Conservation (phyloP, 192 early-diverging fungal genomes). For the Coemansia erecta region DNA sequence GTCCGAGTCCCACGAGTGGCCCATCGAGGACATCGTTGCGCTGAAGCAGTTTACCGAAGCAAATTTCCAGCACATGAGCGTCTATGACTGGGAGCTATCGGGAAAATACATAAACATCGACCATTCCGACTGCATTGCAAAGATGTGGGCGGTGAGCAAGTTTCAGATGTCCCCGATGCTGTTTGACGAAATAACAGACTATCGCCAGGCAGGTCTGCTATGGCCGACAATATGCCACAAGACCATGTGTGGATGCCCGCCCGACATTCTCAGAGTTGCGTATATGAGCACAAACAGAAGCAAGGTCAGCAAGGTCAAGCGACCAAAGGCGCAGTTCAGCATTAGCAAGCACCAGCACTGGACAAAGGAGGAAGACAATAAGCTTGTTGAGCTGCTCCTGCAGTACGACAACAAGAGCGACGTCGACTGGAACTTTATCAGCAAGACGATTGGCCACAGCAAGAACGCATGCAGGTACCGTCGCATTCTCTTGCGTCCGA, state of each 20-base stretch:
- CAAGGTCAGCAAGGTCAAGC: conserved; percentile 11
- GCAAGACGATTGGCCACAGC: conserved; percentile 43
- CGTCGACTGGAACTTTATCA: conserved; percentile 48
- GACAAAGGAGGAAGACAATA: conserved; percentile 33
- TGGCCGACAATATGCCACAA: conserved; percentile 40
- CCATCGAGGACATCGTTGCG: conserved; percentile 23
- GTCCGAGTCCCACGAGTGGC: conserved; percentile 21
- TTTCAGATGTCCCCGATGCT: conserved; percentile 35
- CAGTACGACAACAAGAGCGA: conserved; percentile 26
- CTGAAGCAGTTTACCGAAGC: conserved; percentile 35
- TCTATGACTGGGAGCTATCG: conserved; percentile 41
- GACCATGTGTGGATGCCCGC: conserved; percentile 11
- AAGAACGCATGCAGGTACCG: conserved; percentile 50
- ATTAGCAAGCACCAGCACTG: conserved; percentile 52
- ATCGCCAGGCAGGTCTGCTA: conserved; percentile 27
- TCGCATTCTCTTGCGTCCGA: conserved; percentile 26
- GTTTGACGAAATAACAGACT: conserved; percentile 34
- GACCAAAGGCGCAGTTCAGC: conserved; percentile 39
- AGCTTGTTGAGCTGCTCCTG: conserved; percentile 20
- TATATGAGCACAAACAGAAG: conserved; percentile 25
- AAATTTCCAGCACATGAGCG: conserved; percentile 29
- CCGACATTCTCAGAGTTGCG: conserved; percentile 32
- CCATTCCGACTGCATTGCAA: conserved; percentile 40
- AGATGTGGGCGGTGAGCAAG: conserved; percentile 40
- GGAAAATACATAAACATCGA: conserved; percentile 48